Percentiles rank a stretch among this genome's conserved stretches.
phyloP scores from a whole-genome alignment of 2,329 filamentous ascomycete genomes.

The Penicillium olsonii region DNA sequence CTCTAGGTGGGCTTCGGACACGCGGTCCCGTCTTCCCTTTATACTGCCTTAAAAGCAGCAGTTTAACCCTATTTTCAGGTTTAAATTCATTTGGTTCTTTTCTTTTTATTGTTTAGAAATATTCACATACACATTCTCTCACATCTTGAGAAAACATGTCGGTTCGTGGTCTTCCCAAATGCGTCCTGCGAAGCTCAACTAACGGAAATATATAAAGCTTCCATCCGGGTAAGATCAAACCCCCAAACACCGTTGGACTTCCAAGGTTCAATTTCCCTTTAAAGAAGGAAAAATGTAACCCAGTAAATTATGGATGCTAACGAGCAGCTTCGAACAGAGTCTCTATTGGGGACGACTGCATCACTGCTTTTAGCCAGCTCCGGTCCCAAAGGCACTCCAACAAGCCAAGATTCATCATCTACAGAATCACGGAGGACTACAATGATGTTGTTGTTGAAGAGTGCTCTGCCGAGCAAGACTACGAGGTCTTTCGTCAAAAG shows the following conservation, averaged over 20 bases:
- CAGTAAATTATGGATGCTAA: no score
- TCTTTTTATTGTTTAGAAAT: not conserved
- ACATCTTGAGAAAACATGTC: not conserved
- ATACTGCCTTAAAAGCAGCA: not conserved
- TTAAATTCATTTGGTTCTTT: not conserved
- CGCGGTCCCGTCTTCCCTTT: not conserved
- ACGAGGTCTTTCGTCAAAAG: slow-evolving; percentile 13
- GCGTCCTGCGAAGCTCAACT: not conserved
- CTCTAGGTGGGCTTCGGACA: not conserved
- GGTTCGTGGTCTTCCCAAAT: not conserved
- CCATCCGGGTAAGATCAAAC: not conserved
- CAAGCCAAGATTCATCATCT: slow-evolving; percentile 14
- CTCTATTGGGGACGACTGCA: not conserved
- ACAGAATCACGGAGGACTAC: slow-evolving; percentile 15
- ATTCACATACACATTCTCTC: not conserved
- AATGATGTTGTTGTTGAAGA: slow-evolving; percentile 7
- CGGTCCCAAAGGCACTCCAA: not conserved
- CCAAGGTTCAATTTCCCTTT: no score
- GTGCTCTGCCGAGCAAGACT: slow-evolving; percentile 9
- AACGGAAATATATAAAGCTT: not conserved
- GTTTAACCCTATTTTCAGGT: not conserved
- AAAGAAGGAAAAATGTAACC: no score
- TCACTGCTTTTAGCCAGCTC: slow-evolving; percentile 2
- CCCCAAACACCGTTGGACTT: no score
- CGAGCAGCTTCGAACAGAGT: not conserved